phyloP scores from a whole-genome alignment of 2,329 filamentous ascomycete species.

The Madurella fahalii region DNA sequence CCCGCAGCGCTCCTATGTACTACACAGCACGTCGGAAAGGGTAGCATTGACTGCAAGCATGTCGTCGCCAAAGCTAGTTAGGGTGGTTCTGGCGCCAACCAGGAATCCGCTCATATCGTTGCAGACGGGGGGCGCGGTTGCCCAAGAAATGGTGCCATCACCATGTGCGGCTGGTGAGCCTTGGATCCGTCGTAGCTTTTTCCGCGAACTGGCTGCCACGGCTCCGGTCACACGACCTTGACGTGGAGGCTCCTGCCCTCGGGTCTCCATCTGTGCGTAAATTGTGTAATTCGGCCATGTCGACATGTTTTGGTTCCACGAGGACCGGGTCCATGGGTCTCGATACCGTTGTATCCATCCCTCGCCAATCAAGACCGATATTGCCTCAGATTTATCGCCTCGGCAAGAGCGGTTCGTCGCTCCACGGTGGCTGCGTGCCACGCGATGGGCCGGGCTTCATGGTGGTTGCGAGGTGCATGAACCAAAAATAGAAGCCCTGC shows the following conservation, averaged over 20 bases:
- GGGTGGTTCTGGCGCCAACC: neutral
- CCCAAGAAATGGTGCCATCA: neutral
- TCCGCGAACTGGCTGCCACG: neutral
- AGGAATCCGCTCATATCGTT: neutral
- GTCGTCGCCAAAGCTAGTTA: neutral
- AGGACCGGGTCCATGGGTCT: neutral
- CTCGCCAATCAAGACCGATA: neutral
- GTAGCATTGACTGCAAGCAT: slow-evolving; percentile 3
- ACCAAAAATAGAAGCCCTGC: neutral
- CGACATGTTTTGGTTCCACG: neutral
- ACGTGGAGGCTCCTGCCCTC: neutral
- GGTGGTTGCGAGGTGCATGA: neutral
- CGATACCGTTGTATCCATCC: neutral
- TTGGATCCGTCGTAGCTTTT: neutral
- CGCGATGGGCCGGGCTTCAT: neutral
- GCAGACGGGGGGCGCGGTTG: neutral
- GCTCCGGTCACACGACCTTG: neutral
- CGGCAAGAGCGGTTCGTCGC: neutral
- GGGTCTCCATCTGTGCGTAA: neutral
- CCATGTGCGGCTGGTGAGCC: neutral
- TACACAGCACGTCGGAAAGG: neutral
- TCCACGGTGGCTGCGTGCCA: neutral
- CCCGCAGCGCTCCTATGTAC: neutral
- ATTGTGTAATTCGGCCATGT: neutral
- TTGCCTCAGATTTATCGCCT: neutral